Evolutionary conservation across 2,329 filamentous ascomycete genomes (phyloP), one percentile per base, ranked within the genome.

Genomic region (Dendrostoma leiphaemia): DNA sequence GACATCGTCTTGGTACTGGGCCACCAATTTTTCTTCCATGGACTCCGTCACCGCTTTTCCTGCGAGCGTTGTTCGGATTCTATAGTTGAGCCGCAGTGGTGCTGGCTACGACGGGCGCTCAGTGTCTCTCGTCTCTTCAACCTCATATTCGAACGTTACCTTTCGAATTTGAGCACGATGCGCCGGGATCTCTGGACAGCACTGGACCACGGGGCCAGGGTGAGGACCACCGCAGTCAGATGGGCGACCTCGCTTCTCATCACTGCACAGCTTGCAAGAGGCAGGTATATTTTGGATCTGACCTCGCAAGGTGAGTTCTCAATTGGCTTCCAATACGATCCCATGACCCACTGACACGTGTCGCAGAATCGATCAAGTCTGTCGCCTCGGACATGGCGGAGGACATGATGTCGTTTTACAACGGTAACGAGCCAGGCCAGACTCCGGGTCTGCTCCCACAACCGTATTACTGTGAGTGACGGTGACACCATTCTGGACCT

Each of bases 391-490:
- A 74, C 43, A 76, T 83, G 67, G 73, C 79, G 2, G 69, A 73
- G 38, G 80, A 83, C 61, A 70, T 84, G 66, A 71, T 78, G 67
- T 69, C 67, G 12, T 75, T 74, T 59, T 77, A 78, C 60, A 66
- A 63, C 23, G 80, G 81, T 41, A 62, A 82, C 60, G 63, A 80
- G 54, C 76, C 76, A 0, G 80, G 79, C 34, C 67, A 73, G 17
- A 76, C 67, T 4, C 80, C 80, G 7, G 80, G 80, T 21, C 71
- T 82, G 40, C 69, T 83, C 3, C 78, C 79, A 26, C 63, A 71
- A 9, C 79, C 78, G 50, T 82, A 82, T 57, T 83, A 81, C 64
- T 82, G 79, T 80, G 67, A 62, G 76, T 66, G 3, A 24, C 44
- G 24, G 37, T 23, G 24, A 24, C 12, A 28, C 19, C 17, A 31